Base-by-base conservation (phyloP, 208 protist genomes). In the Acanthamoeba polyphaga region DNA sequence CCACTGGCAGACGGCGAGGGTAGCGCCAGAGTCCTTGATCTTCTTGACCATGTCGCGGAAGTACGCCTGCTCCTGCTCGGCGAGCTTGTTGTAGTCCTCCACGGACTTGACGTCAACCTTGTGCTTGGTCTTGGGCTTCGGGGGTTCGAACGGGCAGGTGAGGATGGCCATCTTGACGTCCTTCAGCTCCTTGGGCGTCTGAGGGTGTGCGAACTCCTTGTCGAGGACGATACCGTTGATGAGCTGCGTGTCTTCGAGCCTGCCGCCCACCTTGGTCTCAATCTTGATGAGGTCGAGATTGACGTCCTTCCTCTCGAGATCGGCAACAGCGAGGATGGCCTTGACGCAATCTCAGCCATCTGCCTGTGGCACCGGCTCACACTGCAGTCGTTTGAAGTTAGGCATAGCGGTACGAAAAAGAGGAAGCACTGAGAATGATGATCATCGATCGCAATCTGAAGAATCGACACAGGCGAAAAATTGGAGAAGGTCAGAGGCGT, bases 281-380 rank as follows among this genome's bases (percentile, higher is more conserved):
- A 99, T 96, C 97, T 99, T 99, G 97, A 99, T 99, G 49, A 99
- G 97, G 95, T 99, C 99, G 92, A 99, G 98, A 97, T 99, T 99
- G 58, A 99, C 99, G 95, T 99, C 99, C 34, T 99, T 99, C 62
- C 99, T 97, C 93, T 99, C 99, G 49, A 99, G 96, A 96, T 99
- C 99, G 19, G 99, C 99, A 66, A 99, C 99, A 34, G 99, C 96
- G 9, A 99, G 96, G 24, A 99, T 99, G 19, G 99, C 99, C 68
- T 99, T 98, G 22, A 99, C 99, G 92, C 99, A 84, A 99, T 99
- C 95, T 99, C 97, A 49, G 99, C 99, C 87, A 99, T 99, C 80
- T 99, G 97, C 89, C 99, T 96, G 90, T 99, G 98, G 85, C 98
- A 98, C 70, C 98, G 98, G 96, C 99, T 99, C 46, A 99, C 98